These are phyloP conservation scores for Luvunga scandens DNA, from an alignment of 345 rosid genomes.

Conservation along the genomic window DNA sequence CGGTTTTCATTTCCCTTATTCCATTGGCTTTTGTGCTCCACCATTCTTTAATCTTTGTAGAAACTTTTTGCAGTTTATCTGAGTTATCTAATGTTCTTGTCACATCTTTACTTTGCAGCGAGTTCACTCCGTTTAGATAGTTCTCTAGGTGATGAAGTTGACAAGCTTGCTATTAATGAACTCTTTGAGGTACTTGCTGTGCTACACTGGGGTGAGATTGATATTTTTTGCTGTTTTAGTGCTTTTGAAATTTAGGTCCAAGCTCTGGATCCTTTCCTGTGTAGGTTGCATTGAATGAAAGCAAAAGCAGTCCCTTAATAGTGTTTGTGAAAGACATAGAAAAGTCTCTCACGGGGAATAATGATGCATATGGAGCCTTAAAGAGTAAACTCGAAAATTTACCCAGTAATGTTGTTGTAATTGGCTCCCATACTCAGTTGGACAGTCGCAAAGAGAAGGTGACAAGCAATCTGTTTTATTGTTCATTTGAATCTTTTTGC, in stretches of 20 bases:
- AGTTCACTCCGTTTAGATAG: constrained; percentile 78
- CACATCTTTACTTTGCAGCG: constrained; percentile 40
- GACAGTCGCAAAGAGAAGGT: constrained; percentile 98
- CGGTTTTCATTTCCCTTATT: neutral
- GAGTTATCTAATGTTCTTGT: constrained; percentile 1
- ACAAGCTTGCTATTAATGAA: constrained; percentile 78
- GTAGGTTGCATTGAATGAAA: constrained; percentile 70
- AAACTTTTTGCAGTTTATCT: neutral
- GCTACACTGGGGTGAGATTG: neutral
- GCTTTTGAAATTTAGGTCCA: neutral
- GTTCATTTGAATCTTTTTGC: neutral
- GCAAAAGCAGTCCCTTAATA: constrained; percentile 70
- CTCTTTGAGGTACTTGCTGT: constrained; percentile 68
- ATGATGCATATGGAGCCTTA: constrained; percentile 61
- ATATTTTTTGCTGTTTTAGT: neutral
- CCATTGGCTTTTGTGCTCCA: neutral
- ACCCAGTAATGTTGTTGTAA: constrained; percentile 71
- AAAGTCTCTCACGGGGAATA: constrained; percentile 72
- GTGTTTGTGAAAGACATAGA: constrained; percentile 89
- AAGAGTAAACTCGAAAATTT: constrained; percentile 77
- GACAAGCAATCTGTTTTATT: constrained; percentile 8
- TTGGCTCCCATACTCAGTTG: constrained; percentile 87
- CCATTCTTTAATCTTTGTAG: neutral
- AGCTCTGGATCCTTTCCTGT: constrained; percentile 18
- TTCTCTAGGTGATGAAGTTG: constrained; percentile 76